Evolutionary conservation across 805 yeast genomes (phyloP), one percentile per base, ranked within the genome.

Genomic region (Naumovozyma baii): DNA sequence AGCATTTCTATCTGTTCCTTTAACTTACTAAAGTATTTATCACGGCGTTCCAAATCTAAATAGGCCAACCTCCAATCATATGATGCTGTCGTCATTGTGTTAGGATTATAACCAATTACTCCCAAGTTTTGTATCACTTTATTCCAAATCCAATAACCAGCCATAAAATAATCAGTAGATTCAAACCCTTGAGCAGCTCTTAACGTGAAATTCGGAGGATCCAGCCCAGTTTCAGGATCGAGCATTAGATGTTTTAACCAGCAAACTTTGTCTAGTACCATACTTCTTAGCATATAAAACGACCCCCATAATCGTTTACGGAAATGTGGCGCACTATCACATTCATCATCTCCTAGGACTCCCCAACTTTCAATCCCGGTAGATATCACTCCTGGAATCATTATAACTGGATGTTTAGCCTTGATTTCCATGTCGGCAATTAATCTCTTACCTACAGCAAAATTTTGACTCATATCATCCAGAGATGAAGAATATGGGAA

Each of bases 81-180:
- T 1, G 95, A 73, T 1, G 97, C 98, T 39, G 88, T 80, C 22
- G 72, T 56, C 96, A 92, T 87, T 52, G 74, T 84, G 50, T 85
- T 81, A 2, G 96, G 90, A 36, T 85, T 95, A 62, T 92, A 92
- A 0, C 96, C 96, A 44, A 92, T 75, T 1, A 85, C 96, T 2
- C 96, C 94, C 48, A 92, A 66, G 54, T 92, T 92, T 61, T 90
- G 95, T n/a, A 92, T 68, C 38, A 92, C 76, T 58, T 92, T 92
- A 58, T 85, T 86, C 98, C 98, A 92, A 52, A 92, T 85, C 98
- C 98, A 92, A 61, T 92, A 92, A 0, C 98, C 98, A 3, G 96
- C 84, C 61, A 92, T 78, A 54, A 92, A 92, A 62, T 86, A 92
- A 62, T 92, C 98, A 0, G 96, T 92, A 1, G 96, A 92, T 52